Evolutionary conservation across 2,329 filamentous ascomycete genomes (phyloP), one percentile per base, ranked within the genome.

Genomic region (Trichoderma arundinaceum): DNA sequence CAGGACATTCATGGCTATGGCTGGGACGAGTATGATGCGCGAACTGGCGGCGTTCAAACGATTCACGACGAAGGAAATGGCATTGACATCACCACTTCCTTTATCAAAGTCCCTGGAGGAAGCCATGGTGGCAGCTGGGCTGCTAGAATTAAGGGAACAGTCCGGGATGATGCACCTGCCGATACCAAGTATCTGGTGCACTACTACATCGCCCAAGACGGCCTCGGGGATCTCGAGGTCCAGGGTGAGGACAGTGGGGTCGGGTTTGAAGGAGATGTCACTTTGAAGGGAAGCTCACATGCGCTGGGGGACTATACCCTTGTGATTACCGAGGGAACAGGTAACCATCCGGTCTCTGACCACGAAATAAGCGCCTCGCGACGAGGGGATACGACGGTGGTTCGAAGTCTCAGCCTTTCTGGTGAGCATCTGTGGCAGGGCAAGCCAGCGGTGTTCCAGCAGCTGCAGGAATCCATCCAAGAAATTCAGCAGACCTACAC

Each of bases 1-100:
- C 92, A 96, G 76, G 91, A 91, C 70, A 96, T 99, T 85, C 90
- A 88, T 54, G 94, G 94, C 64, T 99, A 99, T 77, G 95, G 95
- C 68, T 99, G 95, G 95, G 94, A 98, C 73, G 92, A 96, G 76
- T 99, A 96, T 77, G 95, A 99, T 78, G 89, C 93, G 22, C 86
- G 95, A 66, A 90, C 85, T 65, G 95, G 95, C 68, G 95, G 95
- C 64, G 84, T 91, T 22, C 92, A 99, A 78, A 91, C 91, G 0
- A 94, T 99, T 67, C 92, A 96, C 74, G 95, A 99, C 77, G 88
- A 89, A 62, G 90, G 87, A 56, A 99, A 99, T 79, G 86, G 86
- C 65, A 85, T 99, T 70, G 94, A 98, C 79, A 86, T 99, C 68
- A 96, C 91, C 8, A 97, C 94, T 49, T 91, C 92, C 59, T 97